Base-by-base conservation (phyloP, 2,329 filamentous ascomycete genomes). In the Aspergillus pseudonomiae region DNA sequence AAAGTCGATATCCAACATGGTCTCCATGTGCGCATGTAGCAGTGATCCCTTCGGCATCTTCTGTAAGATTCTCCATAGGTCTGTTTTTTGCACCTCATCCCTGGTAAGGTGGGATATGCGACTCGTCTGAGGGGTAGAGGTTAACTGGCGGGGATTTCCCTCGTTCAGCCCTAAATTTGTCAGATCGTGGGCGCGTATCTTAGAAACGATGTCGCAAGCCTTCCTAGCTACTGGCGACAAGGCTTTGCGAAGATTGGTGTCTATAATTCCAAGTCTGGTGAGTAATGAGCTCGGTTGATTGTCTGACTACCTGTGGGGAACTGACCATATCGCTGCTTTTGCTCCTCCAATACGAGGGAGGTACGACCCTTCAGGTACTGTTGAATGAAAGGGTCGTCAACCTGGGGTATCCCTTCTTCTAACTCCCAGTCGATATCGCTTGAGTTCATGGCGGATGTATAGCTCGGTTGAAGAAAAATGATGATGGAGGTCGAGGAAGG, bases 71-170 rank as follows among this genome's bases (percentile, higher is more conserved):
- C 88, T 85, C 93, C 93, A 98, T 28, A 97, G 83, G 73, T 89
- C 89, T 16, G 92, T 96, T 69, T 84, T 84, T 78, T 96, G 92
- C 88, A 97, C 96, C 43, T 88, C 87, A n/a, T 89, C 86, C 77
- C 93, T 94, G 70, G 93, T 93, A 41, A 94, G 84, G 41, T 87
- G 89, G 79, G 97, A 97, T 91, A 96, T 95, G 90, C 97, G 96
- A 12, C 94, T 94, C 0, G 93, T 93, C 74, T 91, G 92, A 57
- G 94, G 81, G 68, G 88, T 87, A 65, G 87, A 85, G 70, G 88
- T 83, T 30, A 80, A 81, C 61, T 87, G 80, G 67, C 86, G 85
- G 4, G 89, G 88, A 3, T 93, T 81, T 52, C 84, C 84, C 72
- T 94, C 89, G 71, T 94, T 91, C 57, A 91, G 93, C 94, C 93